A percentile compares a stretch with the other conserved stretches of the same genome.
These are phyloP conservation scores for Galeopsis tetrahit DNA, from an alignment of 257 asterid genomes.

Conservation along the genomic window DNA sequence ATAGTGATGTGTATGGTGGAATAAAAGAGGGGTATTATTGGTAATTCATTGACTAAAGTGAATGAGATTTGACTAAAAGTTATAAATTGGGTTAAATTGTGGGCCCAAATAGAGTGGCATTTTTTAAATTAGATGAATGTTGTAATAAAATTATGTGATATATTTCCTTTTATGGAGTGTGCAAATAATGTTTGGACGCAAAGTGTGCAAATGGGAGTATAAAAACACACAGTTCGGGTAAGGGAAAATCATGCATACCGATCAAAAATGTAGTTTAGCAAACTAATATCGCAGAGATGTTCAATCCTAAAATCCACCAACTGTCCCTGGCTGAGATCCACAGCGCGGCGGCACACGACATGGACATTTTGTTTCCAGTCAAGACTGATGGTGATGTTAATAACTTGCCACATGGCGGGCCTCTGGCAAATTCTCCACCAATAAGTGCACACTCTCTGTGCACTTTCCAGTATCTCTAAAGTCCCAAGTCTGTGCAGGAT, in stretches of 20 bases:
- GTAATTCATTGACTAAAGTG: no score
- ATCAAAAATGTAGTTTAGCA: conserved; percentile 35
- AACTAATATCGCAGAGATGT: conserved; percentile 16
- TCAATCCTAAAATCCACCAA: conserved; percentile 30
- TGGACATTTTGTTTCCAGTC: background rate
- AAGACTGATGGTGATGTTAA: background rate
- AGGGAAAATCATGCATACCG: conserved; percentile 21
- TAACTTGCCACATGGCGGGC: conserved; percentile 32
- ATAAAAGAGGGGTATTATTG: no score
- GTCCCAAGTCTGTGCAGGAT: background rate
- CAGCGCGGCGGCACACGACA: conserved; percentile 36
- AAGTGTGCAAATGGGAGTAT: no score
- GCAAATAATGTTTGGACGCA: no score
- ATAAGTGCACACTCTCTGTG: conserved; percentile 42
- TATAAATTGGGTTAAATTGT: no score
- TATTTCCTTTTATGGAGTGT: no score
- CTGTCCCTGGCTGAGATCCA: conserved; percentile 43
- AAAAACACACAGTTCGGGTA: no score
- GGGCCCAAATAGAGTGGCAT: no score
- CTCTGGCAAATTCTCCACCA: conserved; percentile 36
- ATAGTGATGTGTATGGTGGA: no score
- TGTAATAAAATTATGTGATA: no score
- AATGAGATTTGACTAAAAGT: no score
- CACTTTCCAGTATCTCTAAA: conserved; percentile 36
- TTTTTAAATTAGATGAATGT: no score